phyloP scores from a whole-genome alignment of 2,329 filamentous ascomycete species.

The Arthrobotrys conoides region DNA sequence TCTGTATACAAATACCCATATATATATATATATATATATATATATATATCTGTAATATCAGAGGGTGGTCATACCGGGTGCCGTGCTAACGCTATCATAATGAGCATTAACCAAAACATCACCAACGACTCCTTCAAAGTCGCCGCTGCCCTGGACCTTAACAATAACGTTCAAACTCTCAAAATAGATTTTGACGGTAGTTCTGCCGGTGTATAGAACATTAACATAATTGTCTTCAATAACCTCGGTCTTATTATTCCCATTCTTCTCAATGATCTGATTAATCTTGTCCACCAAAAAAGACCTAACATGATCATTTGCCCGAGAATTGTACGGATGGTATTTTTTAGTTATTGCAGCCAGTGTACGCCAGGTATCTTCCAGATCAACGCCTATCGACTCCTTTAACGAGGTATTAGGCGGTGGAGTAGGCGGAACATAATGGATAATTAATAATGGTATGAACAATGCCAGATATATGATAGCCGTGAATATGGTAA shows the following conservation, averaged over 20 bases:
- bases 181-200: slow-evolving; percentile 78
- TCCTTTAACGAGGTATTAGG: slow-evolving; percentile 55
- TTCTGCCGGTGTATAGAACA: slow-evolving; percentile 75
- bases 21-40: too few relatives aligned
- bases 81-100: slow-evolving; percentile 92
- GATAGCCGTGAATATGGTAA: slow-evolving; percentile 82
- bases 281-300: slow-evolving; percentile 81
- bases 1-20: too few relatives aligned
- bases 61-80: slow-evolving; percentile 73
- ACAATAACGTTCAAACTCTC: slow-evolving; percentile 93
- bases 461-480: slow-evolving; percentile 84
- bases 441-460: slow-evolving; percentile 80
- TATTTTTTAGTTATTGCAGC: slow-evolving; percentile 79
- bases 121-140: slow-evolving; percentile 80
- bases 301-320: slow-evolving; percentile 83
- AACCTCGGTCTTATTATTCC: slow-evolving; percentile 68
- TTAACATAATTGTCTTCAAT: slow-evolving; percentile 83
- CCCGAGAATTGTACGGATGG: slow-evolving; percentile 89
- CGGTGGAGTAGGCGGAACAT: slow-evolving; percentile 73
- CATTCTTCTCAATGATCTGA: slow-evolving; percentile 73
- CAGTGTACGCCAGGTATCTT: slow-evolving; percentile 88
- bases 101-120: slow-evolving; percentile 95
- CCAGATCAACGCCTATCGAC: slow-evolving; percentile 78
- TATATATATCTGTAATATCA: not conserved
- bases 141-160: slow-evolving; percentile 86